Evolutionary conservation across 1,284 basidiomycete genomes (phyloP).

Genomic region (Apiotrichum sp.): DNA sequence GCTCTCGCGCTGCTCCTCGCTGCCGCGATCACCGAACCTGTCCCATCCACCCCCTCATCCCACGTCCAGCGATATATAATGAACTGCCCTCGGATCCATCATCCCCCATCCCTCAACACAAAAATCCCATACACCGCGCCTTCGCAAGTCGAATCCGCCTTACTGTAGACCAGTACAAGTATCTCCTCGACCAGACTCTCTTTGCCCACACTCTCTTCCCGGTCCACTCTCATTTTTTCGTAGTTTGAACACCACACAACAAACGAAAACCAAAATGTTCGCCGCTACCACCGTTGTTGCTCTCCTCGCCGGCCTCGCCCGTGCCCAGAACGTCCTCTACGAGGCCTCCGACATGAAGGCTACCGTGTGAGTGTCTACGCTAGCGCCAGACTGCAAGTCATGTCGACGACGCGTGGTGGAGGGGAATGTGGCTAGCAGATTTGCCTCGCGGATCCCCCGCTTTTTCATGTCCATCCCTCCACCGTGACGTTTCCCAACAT

Average conservation of each 20-base stretch:
- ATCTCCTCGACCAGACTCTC: neutral
- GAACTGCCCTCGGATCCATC: neutral
- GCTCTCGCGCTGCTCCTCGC: too few species aligned
- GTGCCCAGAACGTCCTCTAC: constrained; percentile 13
- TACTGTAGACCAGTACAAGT: neutral
- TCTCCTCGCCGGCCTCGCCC: constrained; percentile 7
- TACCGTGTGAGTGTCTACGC: constrained; percentile 13
- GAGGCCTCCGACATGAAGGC: constrained; percentile 3
- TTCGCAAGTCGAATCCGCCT: neutral
- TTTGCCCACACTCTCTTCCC: neutral
- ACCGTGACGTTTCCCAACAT: too few species aligned
- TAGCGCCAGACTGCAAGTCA: too few species aligned
- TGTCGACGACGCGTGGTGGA: too few species aligned
- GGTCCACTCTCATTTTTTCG: neutral
- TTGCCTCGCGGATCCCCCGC: too few species aligned
- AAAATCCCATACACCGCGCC: neutral
- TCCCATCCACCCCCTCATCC: too few species aligned
- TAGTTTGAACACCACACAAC: too few species aligned
- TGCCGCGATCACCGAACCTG: too few species aligned
- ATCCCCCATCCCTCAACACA: neutral
- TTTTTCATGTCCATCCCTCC: too few species aligned
- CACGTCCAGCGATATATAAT: too few species aligned
- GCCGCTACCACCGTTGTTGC: constrained; percentile 1
- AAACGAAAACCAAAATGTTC: constrained; percentile 4
- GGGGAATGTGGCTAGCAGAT: too few species aligned